Base-by-base conservation (phyloP, 352 stramenopile species). In the Pythium plurisporium region DNA sequence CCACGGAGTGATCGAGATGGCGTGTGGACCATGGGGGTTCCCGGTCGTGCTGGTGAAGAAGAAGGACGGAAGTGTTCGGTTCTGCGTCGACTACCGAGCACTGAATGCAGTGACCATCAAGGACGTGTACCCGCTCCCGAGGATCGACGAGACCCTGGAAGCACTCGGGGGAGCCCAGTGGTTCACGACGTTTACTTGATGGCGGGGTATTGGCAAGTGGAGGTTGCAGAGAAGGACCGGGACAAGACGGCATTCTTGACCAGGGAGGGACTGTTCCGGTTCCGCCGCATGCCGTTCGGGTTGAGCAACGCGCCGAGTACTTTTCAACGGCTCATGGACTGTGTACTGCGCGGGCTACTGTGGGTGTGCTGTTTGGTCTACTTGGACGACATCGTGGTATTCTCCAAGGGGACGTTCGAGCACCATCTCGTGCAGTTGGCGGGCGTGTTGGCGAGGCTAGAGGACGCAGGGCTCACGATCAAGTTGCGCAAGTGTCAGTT, bases 281-380 rank as follows among this genome's bases (percentile, higher is more conserved):
- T 70, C 23, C 2, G 12, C 2, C 23, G 65, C 7, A 73, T 73
- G 56, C 61, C 61, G 1, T 70, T 70, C 27, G 57, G 65, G 7
- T 15, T 70, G 0, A 53, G 53, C 17, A 70, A 70, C 25, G 65
- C 65, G 0, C 58, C 62, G 1, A 15, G 31, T n/a, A 71, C 64
- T 0, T 74, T 74, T 29, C 58, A 74, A 17, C n/a, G 59, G 0
- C 43, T 73, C 20, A 70, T 70, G 66, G 48, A 73, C 15, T 58
- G 49, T 10, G 54, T 63, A 5, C 31, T 74, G 5, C 50, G 67
- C 0, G 57, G 59, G 1, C 15, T 73, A 1, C 48, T 57, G 38
- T 71, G 56, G 55, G 40, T 59, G n/a, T 65, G 40, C 12, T 70
- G 62, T 19, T 14, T 74, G 6, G 67, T 74, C 2, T 74, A 69